These are phyloP conservation scores for Mrakia frigida DNA, from an alignment of 768 basidiomycete genomes.

Conservation along the genomic window DNA sequence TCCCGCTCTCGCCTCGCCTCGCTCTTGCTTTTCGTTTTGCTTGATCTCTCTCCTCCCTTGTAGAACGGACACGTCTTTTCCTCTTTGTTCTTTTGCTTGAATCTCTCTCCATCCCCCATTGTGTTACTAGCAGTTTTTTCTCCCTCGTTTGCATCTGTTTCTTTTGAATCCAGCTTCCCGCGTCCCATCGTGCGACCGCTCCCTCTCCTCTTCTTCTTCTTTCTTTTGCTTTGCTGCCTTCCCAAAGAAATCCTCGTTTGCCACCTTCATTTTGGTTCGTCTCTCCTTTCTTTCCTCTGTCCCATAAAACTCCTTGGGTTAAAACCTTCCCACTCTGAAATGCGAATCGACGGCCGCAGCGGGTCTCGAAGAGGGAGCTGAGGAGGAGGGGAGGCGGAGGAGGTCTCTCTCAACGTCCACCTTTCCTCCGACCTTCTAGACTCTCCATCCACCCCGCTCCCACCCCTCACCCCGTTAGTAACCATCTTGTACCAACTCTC, in stretches of 20 bases:
- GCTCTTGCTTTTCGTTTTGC: neutral
- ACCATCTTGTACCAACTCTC: neutral
- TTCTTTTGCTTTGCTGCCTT: neutral
- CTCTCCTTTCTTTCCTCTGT: too few relatives aligned
- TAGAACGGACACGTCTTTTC: conserved; percentile 1
- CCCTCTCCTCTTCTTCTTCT: neutral
- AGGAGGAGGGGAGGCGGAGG: neutral
- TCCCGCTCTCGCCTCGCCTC: neutral
- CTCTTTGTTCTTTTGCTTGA: neutral
- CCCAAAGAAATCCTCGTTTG: neutral
- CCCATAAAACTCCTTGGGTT: too few relatives aligned
- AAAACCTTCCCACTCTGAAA: too few relatives aligned
- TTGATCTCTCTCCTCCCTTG: neutral
- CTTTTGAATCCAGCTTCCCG: too few relatives aligned
- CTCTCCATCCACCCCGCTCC: neutral
- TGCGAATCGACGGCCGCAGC: too few relatives aligned
- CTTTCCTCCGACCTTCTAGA: neutral
- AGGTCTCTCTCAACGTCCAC: neutral
- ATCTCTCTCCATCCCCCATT: neutral
- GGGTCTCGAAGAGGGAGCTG: too few relatives aligned
- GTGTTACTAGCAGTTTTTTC: neutral
- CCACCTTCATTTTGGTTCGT: too few relatives aligned
- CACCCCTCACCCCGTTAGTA: neutral
- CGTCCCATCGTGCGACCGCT: neutral
- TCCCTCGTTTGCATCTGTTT: neutral